These are phyloP conservation scores for Brasenia schreberi DNA, from an alignment of 164 flowering plant genomes.

Conservation along the genomic window DNA sequence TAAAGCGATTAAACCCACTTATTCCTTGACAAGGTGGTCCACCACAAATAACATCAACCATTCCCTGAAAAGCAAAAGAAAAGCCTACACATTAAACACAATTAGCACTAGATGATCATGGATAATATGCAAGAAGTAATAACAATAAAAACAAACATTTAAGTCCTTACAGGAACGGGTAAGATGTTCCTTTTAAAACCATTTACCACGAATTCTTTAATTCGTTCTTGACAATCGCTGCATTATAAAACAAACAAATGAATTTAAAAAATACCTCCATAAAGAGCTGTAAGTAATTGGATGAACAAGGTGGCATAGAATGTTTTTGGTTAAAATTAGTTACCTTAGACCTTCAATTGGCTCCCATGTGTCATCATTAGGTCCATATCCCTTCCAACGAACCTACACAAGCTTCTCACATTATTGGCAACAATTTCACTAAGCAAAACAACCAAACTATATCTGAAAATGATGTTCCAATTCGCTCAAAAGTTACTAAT, in stretches of 20 bases:
- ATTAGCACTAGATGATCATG: neutral
- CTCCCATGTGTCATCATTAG: slow-evolving; percentile 56
- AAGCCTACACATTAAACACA: neutral
- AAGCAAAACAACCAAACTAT: too few species aligned
- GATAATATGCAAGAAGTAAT: neutral
- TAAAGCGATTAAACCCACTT: slow-evolving; percentile 77
- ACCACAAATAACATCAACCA: slow-evolving; percentile 77
- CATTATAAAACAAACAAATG: neutral
- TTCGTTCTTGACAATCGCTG: slow-evolving; percentile 38
- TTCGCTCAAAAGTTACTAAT: too few species aligned
- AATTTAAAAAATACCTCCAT: neutral
- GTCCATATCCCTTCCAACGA: slow-evolving; percentile 55
- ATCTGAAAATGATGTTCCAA: too few species aligned
- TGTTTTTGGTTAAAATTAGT: too few species aligned
- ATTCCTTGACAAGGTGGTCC: slow-evolving; percentile 98
- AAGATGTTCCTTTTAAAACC: slow-evolving; percentile 37
- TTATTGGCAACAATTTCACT: too few species aligned
- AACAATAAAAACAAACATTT: neutral
- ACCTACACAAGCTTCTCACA: slow-evolving; percentile 18
- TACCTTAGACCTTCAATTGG: slow-evolving; percentile 49
- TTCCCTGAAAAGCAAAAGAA: slow-evolving; percentile 33
- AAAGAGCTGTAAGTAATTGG: too few species aligned
- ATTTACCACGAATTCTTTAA: slow-evolving; percentile 34
- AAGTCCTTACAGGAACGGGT: slow-evolving; percentile 57
- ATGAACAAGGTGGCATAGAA: too few species aligned